Percentiles rank a stretch among this genome's conserved stretches.
phyloP scores from a whole-genome alignment of 495 filamentous ascomycete genomes.

The Podospora sp. region DNA sequence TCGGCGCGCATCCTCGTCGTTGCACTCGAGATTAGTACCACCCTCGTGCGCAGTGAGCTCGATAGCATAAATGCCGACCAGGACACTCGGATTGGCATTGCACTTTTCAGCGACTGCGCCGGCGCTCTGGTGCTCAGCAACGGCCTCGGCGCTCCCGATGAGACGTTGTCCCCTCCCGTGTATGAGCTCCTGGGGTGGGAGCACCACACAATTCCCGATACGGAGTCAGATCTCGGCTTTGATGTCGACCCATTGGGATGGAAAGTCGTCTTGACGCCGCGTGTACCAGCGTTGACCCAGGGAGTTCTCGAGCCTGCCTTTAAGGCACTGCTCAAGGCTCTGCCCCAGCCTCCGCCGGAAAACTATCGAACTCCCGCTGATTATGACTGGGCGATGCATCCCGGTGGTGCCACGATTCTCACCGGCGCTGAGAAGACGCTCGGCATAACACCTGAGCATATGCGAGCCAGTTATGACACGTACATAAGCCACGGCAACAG shows the following conservation, averaged over 20 bases:
- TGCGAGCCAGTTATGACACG: conserved; percentile 63
- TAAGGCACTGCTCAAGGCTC: conserved; percentile 44
- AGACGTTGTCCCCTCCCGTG: conserved; percentile 38
- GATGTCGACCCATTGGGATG: conserved; percentile 62
- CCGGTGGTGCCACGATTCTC: conserved; percentile 65
- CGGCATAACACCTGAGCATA: conserved; percentile 57
- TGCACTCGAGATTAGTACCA: conserved; percentile 63
- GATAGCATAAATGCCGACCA: conserved; percentile 55
- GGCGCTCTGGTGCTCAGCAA: conserved; percentile 63
- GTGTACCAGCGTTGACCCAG: conserved; percentile 56
- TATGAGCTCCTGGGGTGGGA: conserved; percentile 65
- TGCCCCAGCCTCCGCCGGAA: conserved; percentile 44
- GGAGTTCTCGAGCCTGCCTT: conserved; percentile 54
- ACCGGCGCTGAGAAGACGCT: conserved; percentile 59
- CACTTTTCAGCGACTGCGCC: conserved; percentile 67
- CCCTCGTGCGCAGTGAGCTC: conserved; percentile 61
- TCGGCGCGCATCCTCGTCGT: conserved; percentile 61
- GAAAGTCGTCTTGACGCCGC: conserved; percentile 62
- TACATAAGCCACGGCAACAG: conserved; percentile 67
- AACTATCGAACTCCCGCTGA: conserved; percentile 47
- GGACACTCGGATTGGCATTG: conserved; percentile 58
- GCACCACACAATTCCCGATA: conserved; percentile 56
- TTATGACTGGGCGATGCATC: conserved; percentile 72
- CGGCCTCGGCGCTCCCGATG: conserved; percentile 37
- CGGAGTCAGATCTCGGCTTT: conserved; percentile 60